Conservation (phyloP, 495 filamentous ascomycete genomes). For the Barbatosphaeria neglecta region DNA sequence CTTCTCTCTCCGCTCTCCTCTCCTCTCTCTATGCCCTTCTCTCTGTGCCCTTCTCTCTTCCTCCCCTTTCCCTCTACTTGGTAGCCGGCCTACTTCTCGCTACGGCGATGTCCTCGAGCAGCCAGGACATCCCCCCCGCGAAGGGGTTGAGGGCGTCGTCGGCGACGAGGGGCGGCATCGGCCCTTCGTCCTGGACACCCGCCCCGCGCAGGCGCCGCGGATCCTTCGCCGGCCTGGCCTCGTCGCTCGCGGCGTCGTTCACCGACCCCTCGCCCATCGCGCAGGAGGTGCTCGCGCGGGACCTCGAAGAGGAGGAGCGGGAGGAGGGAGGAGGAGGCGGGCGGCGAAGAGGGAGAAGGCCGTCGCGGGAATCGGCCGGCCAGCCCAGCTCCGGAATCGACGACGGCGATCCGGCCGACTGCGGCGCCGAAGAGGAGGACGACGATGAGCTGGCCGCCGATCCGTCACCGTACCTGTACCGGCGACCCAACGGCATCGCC, state of each 20-base stretch:
- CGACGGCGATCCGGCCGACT: neutral
- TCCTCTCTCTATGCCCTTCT: too few species aligned
- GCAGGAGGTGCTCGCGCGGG: conserved; percentile 54
- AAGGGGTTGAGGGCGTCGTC: neutral
- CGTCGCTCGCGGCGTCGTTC: neutral
- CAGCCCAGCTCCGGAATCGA: too few species aligned
- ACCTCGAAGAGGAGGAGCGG: conserved; percentile 34
- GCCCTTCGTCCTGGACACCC: neutral
- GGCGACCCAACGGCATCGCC: conserved; percentile 53
- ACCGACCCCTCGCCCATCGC: conserved; percentile 39
- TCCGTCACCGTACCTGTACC: conserved; percentile 49
- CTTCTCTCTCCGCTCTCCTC: too few species aligned
- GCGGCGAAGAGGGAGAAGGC: too few species aligned
- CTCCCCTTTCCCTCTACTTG: too few species aligned
- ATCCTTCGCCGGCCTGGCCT: neutral
- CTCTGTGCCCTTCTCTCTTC: too few species aligned
- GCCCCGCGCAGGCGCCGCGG: neutral
- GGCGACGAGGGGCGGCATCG: neutral
- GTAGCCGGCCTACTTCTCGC: too few species aligned
- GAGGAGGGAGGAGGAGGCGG: neutral
- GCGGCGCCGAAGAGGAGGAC: conserved; percentile 34
- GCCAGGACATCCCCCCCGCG: neutral
- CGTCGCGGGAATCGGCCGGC: too few species aligned
- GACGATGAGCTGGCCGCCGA: conserved; percentile 16
- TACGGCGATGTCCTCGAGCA: neutral